phyloP scores from a whole-genome alignment of 164 flowering plant species.

The Liquidambar formosana region DNA sequence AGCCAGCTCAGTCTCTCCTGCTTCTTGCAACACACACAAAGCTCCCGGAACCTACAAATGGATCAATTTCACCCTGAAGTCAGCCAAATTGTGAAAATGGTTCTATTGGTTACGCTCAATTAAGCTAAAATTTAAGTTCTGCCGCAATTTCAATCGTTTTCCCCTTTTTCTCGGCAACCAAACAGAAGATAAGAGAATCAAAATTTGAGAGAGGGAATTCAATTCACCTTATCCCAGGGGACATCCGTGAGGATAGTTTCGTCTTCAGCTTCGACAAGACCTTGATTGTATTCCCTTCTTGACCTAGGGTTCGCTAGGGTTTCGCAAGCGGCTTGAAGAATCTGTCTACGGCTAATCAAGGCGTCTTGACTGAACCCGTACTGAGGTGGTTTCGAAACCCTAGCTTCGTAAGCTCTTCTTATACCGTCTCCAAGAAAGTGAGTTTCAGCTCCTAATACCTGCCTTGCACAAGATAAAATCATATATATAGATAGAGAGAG shows the following conservation, averaged over 20 bases:
- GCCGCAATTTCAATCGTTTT: background rate
- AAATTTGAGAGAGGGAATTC: background rate
- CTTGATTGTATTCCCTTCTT: constrained; percentile 73
- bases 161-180: background rate
- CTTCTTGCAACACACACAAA: constrained; percentile 82
- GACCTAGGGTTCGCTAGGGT: constrained; percentile 63
- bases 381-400: constrained; percentile 82
- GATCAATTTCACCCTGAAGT: background rate
- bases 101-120: too few species aligned
- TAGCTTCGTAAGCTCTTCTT: constrained; percentile 74
- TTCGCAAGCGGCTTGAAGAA: constrained; percentile 91
- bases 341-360: constrained; percentile 68
- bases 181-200: background rate
- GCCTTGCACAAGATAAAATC: background rate
- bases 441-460: constrained; percentile 74
- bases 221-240: constrained; percentile 81
- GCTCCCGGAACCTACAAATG: constrained; percentile 82
- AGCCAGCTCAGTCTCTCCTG: constrained; percentile 75
- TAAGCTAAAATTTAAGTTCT: too few species aligned
- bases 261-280: constrained; percentile 60
- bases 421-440: constrained; percentile 93
- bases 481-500: background rate
- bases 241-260: constrained; percentile 69
- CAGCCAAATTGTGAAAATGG: background rate
- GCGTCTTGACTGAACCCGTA: constrained; percentile 83